Conservation (phyloP, 2,329 filamentous ascomycete genomes). For the Bipolaris zeicola region DNA sequence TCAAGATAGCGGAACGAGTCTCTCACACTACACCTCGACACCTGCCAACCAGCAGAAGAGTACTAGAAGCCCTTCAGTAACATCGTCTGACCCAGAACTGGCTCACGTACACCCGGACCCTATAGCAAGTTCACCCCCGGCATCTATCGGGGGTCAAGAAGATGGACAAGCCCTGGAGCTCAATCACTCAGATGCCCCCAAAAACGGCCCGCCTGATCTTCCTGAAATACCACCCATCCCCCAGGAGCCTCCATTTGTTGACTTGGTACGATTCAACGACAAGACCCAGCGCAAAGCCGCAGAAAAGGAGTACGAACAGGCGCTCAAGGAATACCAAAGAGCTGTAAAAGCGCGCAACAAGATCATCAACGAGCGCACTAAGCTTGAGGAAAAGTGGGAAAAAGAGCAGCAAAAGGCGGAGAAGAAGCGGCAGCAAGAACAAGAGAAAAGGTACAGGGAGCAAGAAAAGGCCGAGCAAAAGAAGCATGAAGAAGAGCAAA, state of each 20-base stretch:
- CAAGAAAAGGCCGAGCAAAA: slow-evolving; percentile 26
- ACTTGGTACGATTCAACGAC: slow-evolving; percentile 65
- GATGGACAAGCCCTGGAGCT: slow-evolving; percentile 26
- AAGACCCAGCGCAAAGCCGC: slow-evolving; percentile 70
- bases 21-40: not conserved
- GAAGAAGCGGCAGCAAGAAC: slow-evolving; percentile 27
- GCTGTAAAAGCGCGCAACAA: slow-evolving; percentile 70
- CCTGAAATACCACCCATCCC: slow-evolving; percentile 61
- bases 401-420: slow-evolving; percentile 34
- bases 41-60: not conserved
- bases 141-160: slow-evolving; percentile 56
- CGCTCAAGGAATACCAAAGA: slow-evolving; percentile 68
- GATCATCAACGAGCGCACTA: slow-evolving; percentile 66
- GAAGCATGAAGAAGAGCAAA: slow-evolving; percentile 21
- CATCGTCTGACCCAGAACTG: slow-evolving; percentile 21
- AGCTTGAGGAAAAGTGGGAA: slow-evolving; percentile 57
- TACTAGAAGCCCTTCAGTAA: slow-evolving; percentile 14
- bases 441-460: slow-evolving; percentile 9
- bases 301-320: slow-evolving; percentile 69
- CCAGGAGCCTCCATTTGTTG: slow-evolving; percentile 59
- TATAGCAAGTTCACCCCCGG: slow-evolving; percentile 46
- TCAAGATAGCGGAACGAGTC: slow-evolving; percentile 6
- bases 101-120: slow-evolving; percentile 18
- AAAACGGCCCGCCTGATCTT: slow-evolving; percentile 31
- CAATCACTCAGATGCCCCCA: not conserved